Percentiles rank a stretch among this genome's conserved stretches.
These are phyloP conservation scores for Geopyxis carbonaria DNA, from an alignment of 495 filamentous ascomycete species.

Conservation along the genomic window DNA sequence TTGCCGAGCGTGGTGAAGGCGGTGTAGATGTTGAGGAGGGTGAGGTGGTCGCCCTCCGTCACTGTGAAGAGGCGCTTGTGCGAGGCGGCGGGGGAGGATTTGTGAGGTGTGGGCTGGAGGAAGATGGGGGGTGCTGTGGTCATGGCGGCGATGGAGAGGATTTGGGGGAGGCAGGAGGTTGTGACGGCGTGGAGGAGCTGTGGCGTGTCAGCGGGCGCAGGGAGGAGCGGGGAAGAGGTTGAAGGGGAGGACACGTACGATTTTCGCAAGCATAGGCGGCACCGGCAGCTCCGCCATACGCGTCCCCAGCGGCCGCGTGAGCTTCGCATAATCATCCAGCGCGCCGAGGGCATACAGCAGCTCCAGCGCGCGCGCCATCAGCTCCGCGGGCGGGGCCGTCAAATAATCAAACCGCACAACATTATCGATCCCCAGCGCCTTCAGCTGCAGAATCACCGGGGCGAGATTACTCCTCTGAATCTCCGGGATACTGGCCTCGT, in stretches of 20 bases:
- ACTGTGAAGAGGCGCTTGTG: conserved; percentile 69
- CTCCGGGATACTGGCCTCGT: conserved; percentile 65
- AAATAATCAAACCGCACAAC: conserved; percentile 80
- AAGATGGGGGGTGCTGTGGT: conserved; percentile 65
- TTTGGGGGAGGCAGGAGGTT: conserved; percentile 68
- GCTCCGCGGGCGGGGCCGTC: conserved; percentile 71
- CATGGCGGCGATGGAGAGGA: conserved; percentile 90
- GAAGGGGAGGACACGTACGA: conserved; percentile 51
- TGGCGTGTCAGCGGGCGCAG: too few relatives aligned
- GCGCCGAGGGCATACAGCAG: conserved; percentile 79
- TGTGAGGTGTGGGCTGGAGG: conserved; percentile 69
- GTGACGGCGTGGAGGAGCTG: conserved; percentile 10
- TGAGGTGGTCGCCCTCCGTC: conserved; percentile 90
- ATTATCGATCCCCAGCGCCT: conserved; percentile 92
- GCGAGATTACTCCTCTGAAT: conserved; percentile 89
- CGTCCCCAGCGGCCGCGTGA: conserved; percentile 69
- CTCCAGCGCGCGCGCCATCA: conserved; percentile 77
- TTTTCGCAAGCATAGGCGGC: conserved; percentile 93
- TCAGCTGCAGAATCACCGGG: conserved; percentile 78
- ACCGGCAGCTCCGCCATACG: conserved; percentile 92
- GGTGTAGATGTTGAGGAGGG: conserved; percentile 84
- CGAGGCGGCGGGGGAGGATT: conserved; percentile 52
- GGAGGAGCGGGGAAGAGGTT: too few relatives aligned
- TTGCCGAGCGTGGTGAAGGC: conserved; percentile 62
- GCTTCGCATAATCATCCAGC: conserved; percentile 75